Evolutionary conservation across 352 stramenopile species (phyloP).

Genomic region (Saprolegnia parasitica): DNA sequence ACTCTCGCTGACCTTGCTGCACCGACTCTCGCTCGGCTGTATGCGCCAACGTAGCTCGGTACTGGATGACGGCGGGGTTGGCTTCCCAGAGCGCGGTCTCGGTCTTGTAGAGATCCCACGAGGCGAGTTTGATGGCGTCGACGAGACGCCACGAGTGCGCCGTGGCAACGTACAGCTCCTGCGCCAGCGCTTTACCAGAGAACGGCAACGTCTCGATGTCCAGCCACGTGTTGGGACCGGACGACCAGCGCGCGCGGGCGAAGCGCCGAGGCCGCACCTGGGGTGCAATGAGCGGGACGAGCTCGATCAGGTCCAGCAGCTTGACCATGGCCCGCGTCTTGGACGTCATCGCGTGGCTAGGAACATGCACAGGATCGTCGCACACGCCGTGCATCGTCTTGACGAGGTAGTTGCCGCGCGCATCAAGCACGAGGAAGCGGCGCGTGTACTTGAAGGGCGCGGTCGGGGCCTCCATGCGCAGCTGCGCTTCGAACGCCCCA

Average conservation of each 20-base stretch:
- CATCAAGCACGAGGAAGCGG: constrained; percentile 19
- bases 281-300: not conserved
- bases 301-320: constrained; percentile 20
- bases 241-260: constrained; percentile 16
- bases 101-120: constrained; percentile 3
- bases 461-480: constrained; percentile 16
- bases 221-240: constrained; percentile 19
- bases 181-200: not conserved
- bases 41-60: not conserved
- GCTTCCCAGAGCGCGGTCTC: constrained; percentile 18
- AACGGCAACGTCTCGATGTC: not conserved
- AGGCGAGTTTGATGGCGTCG: not conserved
- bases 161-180: constrained; percentile 22
- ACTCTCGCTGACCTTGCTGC: not conserved
- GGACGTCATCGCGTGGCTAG: not conserved
- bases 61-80: not conserved
- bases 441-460: constrained; percentile 16
- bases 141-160: constrained; percentile 9
- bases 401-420: not conserved
- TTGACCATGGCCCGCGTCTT: constrained; percentile 4
- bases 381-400: not conserved
- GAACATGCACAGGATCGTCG: not conserved
- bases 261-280: not conserved
- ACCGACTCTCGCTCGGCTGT: not conserved
- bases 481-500: constrained; percentile 9